phyloP scores from a whole-genome alignment of 352 stramenopile genomes.

The Phytophthora niederhauseri region DNA sequence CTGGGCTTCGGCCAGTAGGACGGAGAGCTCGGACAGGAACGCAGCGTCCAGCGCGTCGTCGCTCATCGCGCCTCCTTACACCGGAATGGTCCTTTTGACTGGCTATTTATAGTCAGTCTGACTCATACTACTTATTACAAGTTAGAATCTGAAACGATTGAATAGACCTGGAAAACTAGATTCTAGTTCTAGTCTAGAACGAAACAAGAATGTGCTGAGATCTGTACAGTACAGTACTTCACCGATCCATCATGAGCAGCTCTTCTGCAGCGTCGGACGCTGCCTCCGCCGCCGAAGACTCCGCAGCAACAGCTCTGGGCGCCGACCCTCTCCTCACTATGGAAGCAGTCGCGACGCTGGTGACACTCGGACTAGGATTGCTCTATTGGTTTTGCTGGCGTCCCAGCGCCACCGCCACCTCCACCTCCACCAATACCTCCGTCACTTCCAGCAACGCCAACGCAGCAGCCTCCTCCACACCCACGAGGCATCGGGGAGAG shows the following conservation, averaged over 20 bases:
- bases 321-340: conserved; percentile 7
- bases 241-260: conserved; percentile 18
- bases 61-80: background rate
- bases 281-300: conserved; percentile 3
- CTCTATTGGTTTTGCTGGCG: conserved; percentile 34
- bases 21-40: too few species aligned
- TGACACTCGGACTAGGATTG: conserved; percentile 15
- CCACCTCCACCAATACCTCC: background rate
- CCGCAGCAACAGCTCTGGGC: background rate
- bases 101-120: too few species aligned
- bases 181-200: too few species aligned
- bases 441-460: conserved; percentile 2
- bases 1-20: too few species aligned
- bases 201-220: background rate
- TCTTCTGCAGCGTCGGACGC: conserved; percentile 14
- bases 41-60: conserved; percentile 1
- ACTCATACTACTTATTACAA: too few species aligned
- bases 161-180: too few species aligned
- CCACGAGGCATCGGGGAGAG: conserved; percentile 9
- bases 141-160: too few species aligned
- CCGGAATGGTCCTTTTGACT: background rate
- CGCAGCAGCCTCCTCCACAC: background rate
- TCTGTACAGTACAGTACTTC: background rate
- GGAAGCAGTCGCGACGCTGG: conserved; percentile 17
- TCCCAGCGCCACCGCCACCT: background rate